Evolutionary conservation across 2,329 filamentous ascomycete genomes (phyloP), one percentile per base, ranked within the genome.

Genomic region (Fusarium nelsonii): DNA sequence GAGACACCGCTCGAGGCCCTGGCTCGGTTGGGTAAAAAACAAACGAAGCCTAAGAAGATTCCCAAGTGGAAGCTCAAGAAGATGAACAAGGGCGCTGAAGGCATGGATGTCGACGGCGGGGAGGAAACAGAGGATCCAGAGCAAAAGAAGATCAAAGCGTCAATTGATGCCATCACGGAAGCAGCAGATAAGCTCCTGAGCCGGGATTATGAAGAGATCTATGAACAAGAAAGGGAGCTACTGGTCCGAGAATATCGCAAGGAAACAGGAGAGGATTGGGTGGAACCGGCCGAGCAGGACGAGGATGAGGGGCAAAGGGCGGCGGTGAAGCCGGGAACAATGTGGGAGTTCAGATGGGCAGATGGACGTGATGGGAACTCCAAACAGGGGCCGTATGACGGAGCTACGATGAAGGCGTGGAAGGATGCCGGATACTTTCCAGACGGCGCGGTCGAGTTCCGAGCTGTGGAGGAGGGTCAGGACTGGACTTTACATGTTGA

Each of bases 331-430:
- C 54, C 62, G 51, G 73, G 69, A 37, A 70, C 66, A 18, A 76
- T 73, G 72, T 99, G 95, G 94, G 92, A 98, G 79, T 99, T 93
- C 78, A 87, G 93, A 61, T 99, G 96, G 96, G 90, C 89, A 39
- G 94, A 97, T 77, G 93, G 92, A 18, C 86, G 94, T 40, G 95
- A 97, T 75, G 91, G 88, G 30, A 92, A 88, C 12, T 86, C 88
- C 48, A 87, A 87, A 60, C 93, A 99, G 78, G 96, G 96, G 0
- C 95, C 96, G 0, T 99, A 94, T 78, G 93, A 97, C 76, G 88
- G 86, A 9, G 78, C 85, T 7, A 95, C 91, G 37, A 98, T 99
- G 96, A 88, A 90, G 73, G 92, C 92, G 4, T 99, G 96, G 96
- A 89, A 91, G 71, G 89, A 92, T 66, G 93, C 93, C 26, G 96